Conservation (phyloP, 805 yeast genomes). For the Saccharomycopsis schoenii region DNA sequence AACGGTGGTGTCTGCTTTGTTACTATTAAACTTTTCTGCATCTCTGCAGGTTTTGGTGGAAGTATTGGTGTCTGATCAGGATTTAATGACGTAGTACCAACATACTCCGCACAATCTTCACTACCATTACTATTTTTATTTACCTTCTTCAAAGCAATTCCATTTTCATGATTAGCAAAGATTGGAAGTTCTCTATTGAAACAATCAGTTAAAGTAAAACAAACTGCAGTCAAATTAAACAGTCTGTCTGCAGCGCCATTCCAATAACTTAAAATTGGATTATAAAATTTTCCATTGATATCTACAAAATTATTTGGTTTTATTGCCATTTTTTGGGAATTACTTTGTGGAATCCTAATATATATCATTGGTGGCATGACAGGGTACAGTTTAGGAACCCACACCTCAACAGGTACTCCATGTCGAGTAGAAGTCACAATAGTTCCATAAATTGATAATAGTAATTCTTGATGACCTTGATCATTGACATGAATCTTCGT, state of each 20-base stretch:
- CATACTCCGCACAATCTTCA: constrained; percentile 4
- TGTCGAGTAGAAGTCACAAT: constrained; percentile 27
- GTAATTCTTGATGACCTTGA: constrained; percentile 48
- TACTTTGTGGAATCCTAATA: constrained; percentile 35
- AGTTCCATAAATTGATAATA: constrained; percentile 57
- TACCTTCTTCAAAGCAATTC: neutral
- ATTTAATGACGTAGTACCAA: neutral
- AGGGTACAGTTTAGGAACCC: constrained; percentile 75
- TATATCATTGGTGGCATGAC: constrained; percentile 54
- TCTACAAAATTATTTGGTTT: constrained; percentile 61
- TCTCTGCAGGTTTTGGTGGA: neutral
- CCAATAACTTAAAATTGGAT: constrained; percentile 63
- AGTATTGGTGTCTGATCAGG: neutral
- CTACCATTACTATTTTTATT: neutral
- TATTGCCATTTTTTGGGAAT: constrained; percentile 34
- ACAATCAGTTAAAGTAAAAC: constrained; percentile 26
- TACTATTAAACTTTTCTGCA: neutral
- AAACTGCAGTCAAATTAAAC: constrained; percentile 26
- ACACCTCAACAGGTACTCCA: constrained; percentile 53
- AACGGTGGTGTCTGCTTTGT: constrained; percentile 12
- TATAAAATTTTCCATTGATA: constrained; percentile 59
- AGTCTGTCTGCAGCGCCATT: constrained; percentile 20
- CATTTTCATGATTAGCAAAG: constrained; percentile 14
- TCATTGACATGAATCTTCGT: constrained; percentile 53
- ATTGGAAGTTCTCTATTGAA: constrained; percentile 40